Evolutionary conservation across 2,329 filamentous ascomycete species (phyloP).

Genomic region (Cytospora paraplurivora): DNA sequence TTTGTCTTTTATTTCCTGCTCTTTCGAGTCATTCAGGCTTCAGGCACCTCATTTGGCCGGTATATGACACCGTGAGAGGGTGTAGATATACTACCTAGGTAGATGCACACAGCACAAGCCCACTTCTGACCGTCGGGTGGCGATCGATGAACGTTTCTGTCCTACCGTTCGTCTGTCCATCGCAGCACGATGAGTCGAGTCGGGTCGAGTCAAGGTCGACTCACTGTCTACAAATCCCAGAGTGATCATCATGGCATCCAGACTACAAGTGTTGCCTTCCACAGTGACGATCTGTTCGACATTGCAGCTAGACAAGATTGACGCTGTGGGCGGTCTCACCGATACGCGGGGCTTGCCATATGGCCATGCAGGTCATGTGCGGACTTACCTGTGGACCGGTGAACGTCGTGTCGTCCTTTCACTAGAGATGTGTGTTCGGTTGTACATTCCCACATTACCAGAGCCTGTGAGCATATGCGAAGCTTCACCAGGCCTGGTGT

Average conservation of each 20-base stretch:
- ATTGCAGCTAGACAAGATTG: neutral
- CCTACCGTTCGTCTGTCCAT: conserved; percentile 10
- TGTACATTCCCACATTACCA: neutral
- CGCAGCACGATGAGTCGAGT: neutral
- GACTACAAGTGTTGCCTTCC: neutral
- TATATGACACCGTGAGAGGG: neutral
- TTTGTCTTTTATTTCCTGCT: neutral
- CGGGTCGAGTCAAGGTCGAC: neutral
- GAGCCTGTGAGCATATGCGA: neutral
- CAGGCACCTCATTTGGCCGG: neutral
- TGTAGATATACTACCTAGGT: neutral
- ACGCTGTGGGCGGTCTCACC: neutral
- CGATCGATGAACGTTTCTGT: neutral
- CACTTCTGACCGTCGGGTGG: too few relatives aligned
- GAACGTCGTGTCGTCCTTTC: neutral
- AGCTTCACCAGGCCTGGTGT: neutral
- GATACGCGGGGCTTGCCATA: neutral
- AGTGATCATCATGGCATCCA: neutral
- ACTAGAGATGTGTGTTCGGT: neutral
- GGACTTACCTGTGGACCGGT: conserved; percentile 2
- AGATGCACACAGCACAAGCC: neutral
- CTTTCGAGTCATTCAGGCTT: neutral
- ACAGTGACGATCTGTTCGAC: neutral
- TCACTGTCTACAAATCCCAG: conserved; percentile 4
- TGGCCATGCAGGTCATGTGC: conserved; percentile 3